These are phyloP conservation scores for Penicillium diatomitis DNA, from an alignment of 495 filamentous ascomycete species.

Conservation along the genomic window DNA sequence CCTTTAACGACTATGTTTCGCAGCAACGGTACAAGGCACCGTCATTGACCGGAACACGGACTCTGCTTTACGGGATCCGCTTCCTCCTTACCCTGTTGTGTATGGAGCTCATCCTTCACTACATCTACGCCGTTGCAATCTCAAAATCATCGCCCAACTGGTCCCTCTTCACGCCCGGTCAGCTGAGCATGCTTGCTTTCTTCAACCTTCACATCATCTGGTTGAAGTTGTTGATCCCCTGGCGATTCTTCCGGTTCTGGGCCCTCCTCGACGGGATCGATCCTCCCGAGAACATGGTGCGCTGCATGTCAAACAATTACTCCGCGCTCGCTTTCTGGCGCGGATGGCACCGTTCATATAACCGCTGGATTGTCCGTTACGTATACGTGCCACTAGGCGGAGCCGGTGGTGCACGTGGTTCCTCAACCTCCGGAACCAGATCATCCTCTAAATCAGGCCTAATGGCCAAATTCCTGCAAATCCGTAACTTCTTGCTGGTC, in stretches of 20 bases:
- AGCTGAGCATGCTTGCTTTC: conserved; percentile 84
- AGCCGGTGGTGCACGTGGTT: conserved; percentile 24
- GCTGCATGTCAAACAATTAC: conserved; percentile 94
- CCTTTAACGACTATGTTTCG: conserved; percentile 96
- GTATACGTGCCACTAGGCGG: conserved; percentile 91
- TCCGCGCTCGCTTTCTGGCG: conserved; percentile 92
- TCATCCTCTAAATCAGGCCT: conserved; percentile 14
- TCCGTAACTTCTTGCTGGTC: conserved; percentile 69
- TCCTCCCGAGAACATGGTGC: conserved; percentile 95
- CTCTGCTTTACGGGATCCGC: conserved; percentile 71
- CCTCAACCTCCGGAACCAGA: conserved; percentile 6
- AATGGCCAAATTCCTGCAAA: conserved; percentile 22
- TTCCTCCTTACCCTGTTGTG: conserved; percentile 70
- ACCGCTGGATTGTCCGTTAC: conserved; percentile 89
- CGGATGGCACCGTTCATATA: conserved; percentile 87
- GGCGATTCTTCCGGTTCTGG: conserved; percentile 98
- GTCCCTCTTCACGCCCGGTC: conserved; percentile 75
- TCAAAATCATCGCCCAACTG: conserved; percentile 70
- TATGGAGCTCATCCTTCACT: conserved; percentile 94
- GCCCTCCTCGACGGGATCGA: conserved; percentile 81
- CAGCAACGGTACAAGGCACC: conserved; percentile 66
- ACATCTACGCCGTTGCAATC: conserved; percentile 88
- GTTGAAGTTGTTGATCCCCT: conserved; percentile 94
- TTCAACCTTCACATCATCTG: conserved; percentile 98
- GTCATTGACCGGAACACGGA: conserved; percentile 57